phyloP scores from a whole-genome alignment of 1,139 yeast genomes.

The Yamadazyma diospyri region DNA sequence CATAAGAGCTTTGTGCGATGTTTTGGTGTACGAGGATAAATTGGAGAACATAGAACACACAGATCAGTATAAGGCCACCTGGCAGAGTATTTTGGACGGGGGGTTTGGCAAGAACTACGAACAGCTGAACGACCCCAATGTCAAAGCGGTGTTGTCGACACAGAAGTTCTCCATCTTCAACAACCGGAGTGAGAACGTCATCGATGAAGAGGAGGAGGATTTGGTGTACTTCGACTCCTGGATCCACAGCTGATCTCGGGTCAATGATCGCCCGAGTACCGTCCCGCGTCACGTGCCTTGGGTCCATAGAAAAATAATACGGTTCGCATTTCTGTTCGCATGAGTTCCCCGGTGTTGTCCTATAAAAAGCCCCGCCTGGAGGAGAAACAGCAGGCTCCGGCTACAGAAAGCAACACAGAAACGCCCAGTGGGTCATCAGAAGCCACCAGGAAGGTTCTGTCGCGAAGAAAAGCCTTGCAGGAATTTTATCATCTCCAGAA shows the following conservation, averaged over 20 bases:
- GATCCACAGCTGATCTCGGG: constrained; percentile 18
- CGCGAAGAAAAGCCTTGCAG: constrained; percentile 42
- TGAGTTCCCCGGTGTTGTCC: constrained; percentile 22
- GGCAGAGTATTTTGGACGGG: constrained; percentile 60
- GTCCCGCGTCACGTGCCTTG: too few relatives aligned
- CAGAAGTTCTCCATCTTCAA: constrained; percentile 34
- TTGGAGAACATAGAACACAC: constrained; percentile 55
- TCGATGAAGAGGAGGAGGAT: constrained; percentile 34
- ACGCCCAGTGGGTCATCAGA: neutral
- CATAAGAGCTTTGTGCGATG: constrained; percentile 82
- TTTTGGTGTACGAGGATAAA: constrained; percentile 81
- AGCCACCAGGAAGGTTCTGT: constrained; percentile 29
- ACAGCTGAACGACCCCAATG: constrained; percentile 16
- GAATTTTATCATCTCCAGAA: constrained; percentile 37
- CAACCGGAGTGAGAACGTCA: constrained; percentile 28
- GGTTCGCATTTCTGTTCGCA: too few relatives aligned
- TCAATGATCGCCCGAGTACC: too few relatives aligned
- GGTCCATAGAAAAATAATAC: too few relatives aligned
- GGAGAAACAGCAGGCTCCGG: neutral
- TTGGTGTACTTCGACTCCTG: constrained; percentile 41
- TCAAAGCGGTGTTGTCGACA: constrained; percentile 10
- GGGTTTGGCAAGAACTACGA: constrained; percentile 50
- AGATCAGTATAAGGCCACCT: constrained; percentile 56
- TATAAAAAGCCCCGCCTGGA: constrained; percentile 22
- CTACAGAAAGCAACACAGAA: neutral